Evolutionary conservation across 495 filamentous ascomycete genomes (phyloP).

Genomic region (Aspergillus campestris): DNA sequence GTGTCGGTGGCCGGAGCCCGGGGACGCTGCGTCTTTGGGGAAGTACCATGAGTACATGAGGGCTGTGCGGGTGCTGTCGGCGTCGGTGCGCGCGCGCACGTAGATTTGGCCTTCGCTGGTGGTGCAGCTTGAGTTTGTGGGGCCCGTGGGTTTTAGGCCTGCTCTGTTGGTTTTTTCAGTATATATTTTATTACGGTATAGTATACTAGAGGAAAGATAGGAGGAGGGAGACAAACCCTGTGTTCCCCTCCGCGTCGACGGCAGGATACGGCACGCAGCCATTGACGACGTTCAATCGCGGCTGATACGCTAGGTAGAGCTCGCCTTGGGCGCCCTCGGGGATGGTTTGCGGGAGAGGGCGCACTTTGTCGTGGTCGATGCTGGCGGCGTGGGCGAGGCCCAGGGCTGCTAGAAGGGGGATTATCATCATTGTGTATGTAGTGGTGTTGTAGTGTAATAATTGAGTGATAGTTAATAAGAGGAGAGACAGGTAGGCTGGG

Average conservation of each 20-base stretch:
- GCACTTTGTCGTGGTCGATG: constrained; percentile 35
- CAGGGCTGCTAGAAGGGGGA: constrained; percentile 12
- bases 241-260: constrained; percentile 41
- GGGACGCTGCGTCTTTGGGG: constrained; percentile 37
- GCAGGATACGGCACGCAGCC: constrained; percentile 50
- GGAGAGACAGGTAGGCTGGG: too few species aligned
- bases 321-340: constrained; percentile 32
- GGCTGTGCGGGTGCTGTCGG: constrained; percentile 25
- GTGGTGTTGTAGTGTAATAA: too few species aligned
- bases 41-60: constrained; percentile 50
- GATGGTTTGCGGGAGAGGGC: constrained; percentile 39
- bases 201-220: background rate
- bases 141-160: constrained; percentile 31
- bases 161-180: constrained; percentile 14
- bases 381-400: constrained; percentile 14
- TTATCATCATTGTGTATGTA: background rate
- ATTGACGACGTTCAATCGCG: constrained; percentile 39
- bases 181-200: too few species aligned
- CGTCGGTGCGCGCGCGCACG: constrained; percentile 32
- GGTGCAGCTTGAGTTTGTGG: constrained; percentile 30
- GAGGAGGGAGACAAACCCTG: constrained; percentile 26
- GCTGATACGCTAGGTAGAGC: constrained; percentile 42
- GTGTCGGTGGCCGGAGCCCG: constrained; percentile 40
- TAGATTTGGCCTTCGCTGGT: constrained; percentile 44
- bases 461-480: too few species aligned